Conservation (phyloP, 306 rosid species). For the Glycine soja region DNA sequence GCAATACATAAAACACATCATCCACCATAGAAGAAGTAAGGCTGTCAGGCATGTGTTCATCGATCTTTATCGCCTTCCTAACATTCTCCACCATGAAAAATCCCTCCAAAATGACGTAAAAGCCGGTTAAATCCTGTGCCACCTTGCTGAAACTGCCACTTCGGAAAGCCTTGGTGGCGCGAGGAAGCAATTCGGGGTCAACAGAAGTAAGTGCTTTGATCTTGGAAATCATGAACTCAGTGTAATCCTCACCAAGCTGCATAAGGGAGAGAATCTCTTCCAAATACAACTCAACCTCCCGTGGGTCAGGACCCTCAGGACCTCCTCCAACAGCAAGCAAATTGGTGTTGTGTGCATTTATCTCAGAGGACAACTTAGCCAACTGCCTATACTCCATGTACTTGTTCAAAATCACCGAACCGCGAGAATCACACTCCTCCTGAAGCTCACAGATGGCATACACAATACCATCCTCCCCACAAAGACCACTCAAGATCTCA, state of each 20-base stretch:
- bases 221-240: conserved; percentile 84
- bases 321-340: conserved; percentile 79
- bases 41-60: conserved; percentile 86
- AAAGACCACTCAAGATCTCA: conserved; percentile 78
- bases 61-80: conserved; percentile 87
- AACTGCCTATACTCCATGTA: conserved; percentile 90
- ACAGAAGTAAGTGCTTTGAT: conserved; percentile 82
- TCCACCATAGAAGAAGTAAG: conserved; percentile 97
- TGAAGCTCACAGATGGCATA: conserved; percentile 96
- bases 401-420: conserved; percentile 84
- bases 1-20: conserved; percentile 93
- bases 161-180: conserved; percentile 87
- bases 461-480: conserved; percentile 96
- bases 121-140: conserved; percentile 86
- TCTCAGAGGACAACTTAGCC: conserved; percentile 76
- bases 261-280: conserved; percentile 85
- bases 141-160: conserved; percentile 91
- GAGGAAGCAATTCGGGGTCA: conserved; percentile 85
- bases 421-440: conserved; percentile 92
- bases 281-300: conserved; percentile 85
- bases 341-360: conserved; percentile 80
- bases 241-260: conserved; percentile 96
- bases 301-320: conserved; percentile 84
- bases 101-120: conserved; percentile 89
- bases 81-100: conserved; percentile 98